Evolutionary conservation across 768 basidiomycete genomes (phyloP).

Genomic region (Clitopilus hobsonii): DNA sequence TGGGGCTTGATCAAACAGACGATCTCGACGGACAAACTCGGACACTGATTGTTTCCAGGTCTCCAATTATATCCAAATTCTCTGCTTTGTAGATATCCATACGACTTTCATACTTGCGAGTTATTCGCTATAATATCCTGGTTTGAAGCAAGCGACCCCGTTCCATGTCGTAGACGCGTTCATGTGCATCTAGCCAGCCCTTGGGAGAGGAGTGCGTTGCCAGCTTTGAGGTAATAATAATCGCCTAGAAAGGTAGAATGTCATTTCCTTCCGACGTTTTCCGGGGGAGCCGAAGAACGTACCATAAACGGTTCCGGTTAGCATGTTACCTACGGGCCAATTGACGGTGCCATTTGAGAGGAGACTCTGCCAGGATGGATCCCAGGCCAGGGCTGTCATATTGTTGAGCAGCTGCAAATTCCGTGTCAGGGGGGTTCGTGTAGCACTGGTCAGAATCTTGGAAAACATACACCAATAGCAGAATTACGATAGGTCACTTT

Average conservation of each 20-base stretch:
- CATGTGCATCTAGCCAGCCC: slow-evolving; percentile 34
- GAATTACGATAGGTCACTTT: background rate
- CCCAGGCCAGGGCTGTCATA: slow-evolving; percentile 13
- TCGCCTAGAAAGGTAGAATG: slow-evolving; percentile 45
- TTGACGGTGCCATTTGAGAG: slow-evolving; percentile 15
- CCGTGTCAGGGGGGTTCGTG: no score
- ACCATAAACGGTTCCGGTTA: slow-evolving; percentile 25
- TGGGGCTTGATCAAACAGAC: slow-evolving; percentile 30
- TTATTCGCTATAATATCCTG: background rate
- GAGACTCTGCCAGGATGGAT: slow-evolving; percentile 14
- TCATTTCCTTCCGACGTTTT: background rate
- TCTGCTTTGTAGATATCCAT: slow-evolving; percentile 1
- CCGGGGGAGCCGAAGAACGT: slow-evolving; percentile 6
- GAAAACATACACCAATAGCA: background rate
- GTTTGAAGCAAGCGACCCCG: no score
- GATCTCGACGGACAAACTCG: background rate
- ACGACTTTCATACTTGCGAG: background rate
- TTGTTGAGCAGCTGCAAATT: slow-evolving; percentile 9
- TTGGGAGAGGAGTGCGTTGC: slow-evolving; percentile 45
- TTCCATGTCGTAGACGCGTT: background rate
- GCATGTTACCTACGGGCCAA: slow-evolving; percentile 11
- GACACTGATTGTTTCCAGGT: no score
- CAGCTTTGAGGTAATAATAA: slow-evolving; percentile 57
- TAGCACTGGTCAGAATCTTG: no score
- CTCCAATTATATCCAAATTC: slow-evolving; percentile 11